Evolutionary conservation across 768 basidiomycete genomes (phyloP), one percentile per base, ranked within the genome.

Genomic region (Lactarius indigo): DNA sequence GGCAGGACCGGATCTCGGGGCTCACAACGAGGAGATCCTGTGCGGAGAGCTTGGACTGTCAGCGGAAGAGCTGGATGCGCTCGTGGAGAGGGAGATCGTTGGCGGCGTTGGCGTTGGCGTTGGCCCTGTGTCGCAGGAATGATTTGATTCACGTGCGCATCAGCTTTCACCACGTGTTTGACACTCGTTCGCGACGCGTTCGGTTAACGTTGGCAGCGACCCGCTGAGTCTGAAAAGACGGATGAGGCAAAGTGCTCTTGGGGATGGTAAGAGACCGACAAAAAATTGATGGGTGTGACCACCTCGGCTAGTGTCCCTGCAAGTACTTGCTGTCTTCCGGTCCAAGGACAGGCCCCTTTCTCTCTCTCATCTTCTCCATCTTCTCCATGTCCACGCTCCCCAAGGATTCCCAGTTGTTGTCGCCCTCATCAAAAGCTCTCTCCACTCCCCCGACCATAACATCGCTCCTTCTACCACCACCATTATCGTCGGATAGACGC

Each of bases 1-100:
- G 87, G 88, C 87, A 31, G 88, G 88, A 0, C 88, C 88, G 2
- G 80, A 87, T 66, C 76, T 90, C n/a, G 89, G 89, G 4, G 74
- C 73, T 31, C 76, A 78, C 57, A 77, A 75, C 61, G 69, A 68
- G n/a, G 77, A 78, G 66, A 75, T 78, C 47, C 64, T 78, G 10
- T 59, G 72, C 26, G 72, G 66, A 1, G 73, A 75, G 59, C 68
- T 78, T 28, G 76, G 74, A 2, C 58, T 78, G 3, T 63, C 71
- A 0, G 69, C 68, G 12, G 73, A 71, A 3, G 75, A 77, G 59
- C 65, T 77, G 26, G 57, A 37, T 5, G 37, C 44, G 35, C 69
- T 77, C 10, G 69, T 73, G 58, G 64, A 62, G 18, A 58, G 63
- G 9, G 76, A 75, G 12, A n/a, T 20, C 20, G 44, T 44, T n/a